Percentiles rank a stretch among this genome's conserved stretches.
Evolutionary conservation across 306 rosid species (phyloP).

Genomic region (Carpinus viminea): DNA sequence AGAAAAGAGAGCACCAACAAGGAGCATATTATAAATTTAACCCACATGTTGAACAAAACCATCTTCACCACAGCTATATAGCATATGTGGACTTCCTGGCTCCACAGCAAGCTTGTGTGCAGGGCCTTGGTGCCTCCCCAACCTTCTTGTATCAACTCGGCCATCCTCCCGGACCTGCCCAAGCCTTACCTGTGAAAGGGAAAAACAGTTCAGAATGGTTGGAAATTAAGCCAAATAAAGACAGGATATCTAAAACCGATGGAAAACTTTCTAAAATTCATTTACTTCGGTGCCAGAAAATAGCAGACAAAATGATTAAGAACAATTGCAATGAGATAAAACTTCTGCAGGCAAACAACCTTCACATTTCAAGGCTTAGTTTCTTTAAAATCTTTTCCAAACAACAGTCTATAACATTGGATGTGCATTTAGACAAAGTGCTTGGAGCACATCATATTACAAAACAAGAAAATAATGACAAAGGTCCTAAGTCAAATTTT

Average conservation of each 20-base stretch:
- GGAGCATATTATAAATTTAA: conserved; percentile 28
- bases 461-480: neutral
- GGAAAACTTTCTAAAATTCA: neutral
- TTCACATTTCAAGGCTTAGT: neutral
- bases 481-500: no score
- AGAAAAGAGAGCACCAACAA: conserved; percentile 33
- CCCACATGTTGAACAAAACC: conserved; percentile 66
- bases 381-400: neutral
- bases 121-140: conserved; percentile 52
- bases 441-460: neutral
- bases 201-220: conserved; percentile 11
- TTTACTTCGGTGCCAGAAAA: neutral
- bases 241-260: neutral
- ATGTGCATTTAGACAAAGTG: neutral
- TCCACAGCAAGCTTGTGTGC: conserved; percentile 66
- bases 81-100: conserved; percentile 60
- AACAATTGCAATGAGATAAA: no score
- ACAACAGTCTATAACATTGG: neutral
- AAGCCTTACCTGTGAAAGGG: conserved; percentile 52
- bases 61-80: conserved; percentile 68
- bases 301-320: neutral
- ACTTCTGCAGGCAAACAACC: neutral
- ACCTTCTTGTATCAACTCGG: conserved; percentile 40
- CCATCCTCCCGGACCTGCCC: conserved; percentile 52
- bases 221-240: conserved; percentile 12